Evolutionary conservation across 2,329 filamentous ascomycete species (phyloP), one percentile per base, ranked within the genome.

Genomic region (Rugonectria rugulosa): DNA sequence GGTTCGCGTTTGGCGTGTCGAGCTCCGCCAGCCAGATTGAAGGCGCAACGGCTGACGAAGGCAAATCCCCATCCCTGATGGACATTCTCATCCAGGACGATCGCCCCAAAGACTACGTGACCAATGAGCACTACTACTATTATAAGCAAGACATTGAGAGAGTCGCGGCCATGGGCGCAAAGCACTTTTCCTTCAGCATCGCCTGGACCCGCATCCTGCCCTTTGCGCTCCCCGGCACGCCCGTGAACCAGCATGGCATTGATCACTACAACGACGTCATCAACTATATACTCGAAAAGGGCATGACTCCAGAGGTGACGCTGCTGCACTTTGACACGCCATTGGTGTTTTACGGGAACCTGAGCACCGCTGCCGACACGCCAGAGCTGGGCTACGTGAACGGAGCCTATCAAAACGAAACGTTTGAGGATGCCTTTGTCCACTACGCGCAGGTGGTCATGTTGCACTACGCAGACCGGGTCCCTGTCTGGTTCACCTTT

Each of bases 141-240:
- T 84, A 83, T 62, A 83, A 83, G 65, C 81, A 83, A 67, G 79
- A 84, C 36, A 82, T 84, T 37, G 80, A 79, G 53, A 75, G 81
- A 0, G 72, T 84, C 8, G 80, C 81, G 1, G 73, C 78, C 3
- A 75, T 84, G 67, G 81, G 81, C 0, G 74, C 81, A 8, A 75
- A 75, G 38, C 77, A 81, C 43, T 83, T 81, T 65, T 78, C 79
- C 3, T 83, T 83, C 57, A 79, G 77, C 4, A 80, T 84, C 49
- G 69, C 79, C 0, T 84, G 81, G 81, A 73, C 78, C 2, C 71
- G 81, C 6, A 81, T 84, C 34, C 62, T 84, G 9, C 81, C 82
- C 0, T 84, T 84, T 59, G 77, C 75, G 1, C 59, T 79, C 8
- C 76, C 76, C 1, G 78, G 77, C 0, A 77, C 81, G 0, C 82